Base-by-base conservation (phyloP, 139 green algal species). In the Auxenochlorella pyrenoidosa region DNA sequence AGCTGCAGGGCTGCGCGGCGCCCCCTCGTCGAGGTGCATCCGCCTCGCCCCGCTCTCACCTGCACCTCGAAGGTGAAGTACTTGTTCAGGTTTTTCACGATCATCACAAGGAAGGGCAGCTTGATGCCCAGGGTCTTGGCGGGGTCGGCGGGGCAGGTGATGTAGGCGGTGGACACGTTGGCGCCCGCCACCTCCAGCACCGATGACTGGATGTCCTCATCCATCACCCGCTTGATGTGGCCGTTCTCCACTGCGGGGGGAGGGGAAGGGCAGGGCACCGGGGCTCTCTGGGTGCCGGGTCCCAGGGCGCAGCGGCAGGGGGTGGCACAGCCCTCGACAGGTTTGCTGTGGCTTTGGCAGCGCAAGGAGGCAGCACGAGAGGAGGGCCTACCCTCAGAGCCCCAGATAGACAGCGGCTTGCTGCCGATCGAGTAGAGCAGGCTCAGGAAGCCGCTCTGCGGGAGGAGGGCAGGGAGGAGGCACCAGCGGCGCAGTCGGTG, bases 1-100 rank as follows among this genome's bases (percentile, higher is more conserved):
- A n/a, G n/a, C n/a, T n/a, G n/a, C n/a, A n/a, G n/a, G n/a, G n/a
- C n/a, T n/a, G n/a, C n/a, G n/a, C n/a, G n/a, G n/a, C n/a, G n/a
- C n/a, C n/a, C n/a, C n/a, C n/a, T n/a, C n/a, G n/a, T n/a, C n/a
- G n/a, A n/a, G n/a, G n/a, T n/a, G n/a, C n/a, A n/a, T n/a, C n/a
- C n/a, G n/a, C n/a, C n/a, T n/a, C n/a, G n/a, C n/a, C n/a, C n/a
- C n/a, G n/a, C n/a, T n/a, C 68, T 19, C 68, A 75, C 68, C 84
- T 97, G 93, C 43, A 99, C 97, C 92, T 99, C 97, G 70, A 99
- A 99, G 88, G 90, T 97, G 91, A 95, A 98, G 91, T 98, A 99
- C 87, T 98, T 98, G 83, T 99, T 97, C 41, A 99, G 88, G 92
- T 99, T 99, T 88, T 99, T 99, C 87, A 99, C 95, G 77, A 99